Conservation (phyloP, 192 early-diverging fungal genomes). For the Rhizoclosmatium globosum region DNA sequence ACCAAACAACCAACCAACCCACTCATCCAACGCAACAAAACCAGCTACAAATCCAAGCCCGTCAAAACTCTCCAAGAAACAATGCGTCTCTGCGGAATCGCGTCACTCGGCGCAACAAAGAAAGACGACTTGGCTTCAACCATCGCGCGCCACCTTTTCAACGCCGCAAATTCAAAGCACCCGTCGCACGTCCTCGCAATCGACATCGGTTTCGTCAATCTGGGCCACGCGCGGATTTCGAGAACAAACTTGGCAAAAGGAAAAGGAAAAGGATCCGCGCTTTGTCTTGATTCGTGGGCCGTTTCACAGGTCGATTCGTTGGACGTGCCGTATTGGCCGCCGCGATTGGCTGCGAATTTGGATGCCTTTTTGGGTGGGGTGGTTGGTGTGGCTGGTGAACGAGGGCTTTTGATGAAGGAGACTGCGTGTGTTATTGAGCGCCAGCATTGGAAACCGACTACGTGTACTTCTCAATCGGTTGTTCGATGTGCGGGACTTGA, state of each 20-base stretch:
- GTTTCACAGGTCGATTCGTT: background rate
- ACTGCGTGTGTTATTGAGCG: slow-evolving; percentile 14
- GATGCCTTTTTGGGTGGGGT: background rate
- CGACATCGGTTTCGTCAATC: slow-evolving; percentile 26
- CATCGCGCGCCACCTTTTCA: background rate
- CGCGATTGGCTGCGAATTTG: background rate
- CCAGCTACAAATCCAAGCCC: too few species aligned
- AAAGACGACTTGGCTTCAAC: background rate
- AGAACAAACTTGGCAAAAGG: too few species aligned
- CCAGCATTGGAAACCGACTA: slow-evolving; percentile 20
- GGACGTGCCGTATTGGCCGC: background rate
- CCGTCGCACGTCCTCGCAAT: background rate
- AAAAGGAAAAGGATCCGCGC: background rate
- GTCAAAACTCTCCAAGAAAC: background rate
- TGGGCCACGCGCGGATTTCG: slow-evolving; percentile 1
- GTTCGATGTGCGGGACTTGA: slow-evolving; percentile 30
- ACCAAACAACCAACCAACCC: too few species aligned
- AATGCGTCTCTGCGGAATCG: background rate
- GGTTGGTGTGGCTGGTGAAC: background rate
- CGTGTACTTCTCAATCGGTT: slow-evolving; percentile 1
- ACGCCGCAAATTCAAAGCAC: background rate
- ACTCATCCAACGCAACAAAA: too few species aligned
- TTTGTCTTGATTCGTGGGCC: background rate
- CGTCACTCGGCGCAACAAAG: background rate
- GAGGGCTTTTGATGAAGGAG: background rate